Percentiles rank a stretch among this genome's conserved stretches.
phyloP scores from a whole-genome alignment of 2,329 filamentous ascomycete species.

The Talaromyces funiculosus region DNA sequence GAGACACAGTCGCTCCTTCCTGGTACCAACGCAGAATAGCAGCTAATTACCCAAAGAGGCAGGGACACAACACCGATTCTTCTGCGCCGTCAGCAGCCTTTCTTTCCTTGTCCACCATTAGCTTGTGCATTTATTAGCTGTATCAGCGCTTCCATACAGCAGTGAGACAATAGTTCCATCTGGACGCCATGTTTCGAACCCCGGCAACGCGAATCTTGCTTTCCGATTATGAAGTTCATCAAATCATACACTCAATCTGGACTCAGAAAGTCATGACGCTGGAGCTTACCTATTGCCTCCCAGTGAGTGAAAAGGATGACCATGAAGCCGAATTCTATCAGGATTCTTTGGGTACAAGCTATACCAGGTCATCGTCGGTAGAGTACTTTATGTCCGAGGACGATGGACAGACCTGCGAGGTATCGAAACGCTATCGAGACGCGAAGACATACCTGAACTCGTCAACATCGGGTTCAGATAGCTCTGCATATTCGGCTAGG shows the following conservation, averaged over 20 bases:
- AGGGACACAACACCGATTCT: conserved; percentile 1
- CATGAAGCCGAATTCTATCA: neutral
- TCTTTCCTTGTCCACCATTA: neutral
- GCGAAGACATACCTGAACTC: neutral
- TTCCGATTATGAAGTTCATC: conserved; percentile 2
- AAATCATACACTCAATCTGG: conserved; percentile 3
- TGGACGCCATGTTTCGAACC: conserved; percentile 8
- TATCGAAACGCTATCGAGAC: neutral
- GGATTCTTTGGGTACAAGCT: neutral
- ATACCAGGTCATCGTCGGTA: neutral
- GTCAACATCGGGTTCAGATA: neutral
- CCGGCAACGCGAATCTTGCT: conserved; percentile 5
- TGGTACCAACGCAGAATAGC: neutral
- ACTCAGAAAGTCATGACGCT: neutral
- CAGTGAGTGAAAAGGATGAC: neutral
- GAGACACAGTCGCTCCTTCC: neutral
- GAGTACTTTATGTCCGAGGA: neutral
- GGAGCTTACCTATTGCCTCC: neutral
- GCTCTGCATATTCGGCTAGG: neutral
- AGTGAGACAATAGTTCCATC: neutral
- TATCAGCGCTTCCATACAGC: neutral
- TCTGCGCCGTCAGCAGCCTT: neutral
- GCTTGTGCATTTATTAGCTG: neutral
- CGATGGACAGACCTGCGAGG: neutral
- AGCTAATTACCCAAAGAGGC: conserved; percentile 9